These are phyloP conservation scores for Chlorella variabilis DNA, from an alignment of 163 green algal species.

Conservation along the genomic window DNA sequence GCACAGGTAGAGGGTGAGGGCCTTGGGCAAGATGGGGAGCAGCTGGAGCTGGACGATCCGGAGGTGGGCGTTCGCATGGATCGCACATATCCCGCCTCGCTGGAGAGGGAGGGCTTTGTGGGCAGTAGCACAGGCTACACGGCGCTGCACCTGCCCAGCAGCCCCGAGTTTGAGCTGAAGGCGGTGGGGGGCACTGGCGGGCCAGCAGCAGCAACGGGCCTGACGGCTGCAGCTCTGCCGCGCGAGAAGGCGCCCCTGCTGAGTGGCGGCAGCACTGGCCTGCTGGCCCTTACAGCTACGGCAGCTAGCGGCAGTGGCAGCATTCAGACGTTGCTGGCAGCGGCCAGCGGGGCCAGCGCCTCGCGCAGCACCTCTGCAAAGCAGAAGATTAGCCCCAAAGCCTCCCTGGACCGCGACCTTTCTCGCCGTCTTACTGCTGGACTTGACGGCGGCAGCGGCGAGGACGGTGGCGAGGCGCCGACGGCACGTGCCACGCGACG, in stretches of 20 bases:
- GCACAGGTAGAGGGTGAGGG: neutral
- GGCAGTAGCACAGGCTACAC: slow-evolving; percentile 9
- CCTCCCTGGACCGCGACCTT: neutral
- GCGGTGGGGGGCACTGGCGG: neutral
- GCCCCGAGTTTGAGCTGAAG: slow-evolving; percentile 26
- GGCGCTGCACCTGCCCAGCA: neutral
- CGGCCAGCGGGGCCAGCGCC: neutral
- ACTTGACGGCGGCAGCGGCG: neutral
- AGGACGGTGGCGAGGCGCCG: neutral
- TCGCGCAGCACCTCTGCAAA: neutral
- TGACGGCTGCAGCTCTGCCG: neutral
- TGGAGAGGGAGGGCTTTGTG: slow-evolving; percentile 32
- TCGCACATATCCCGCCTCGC: slow-evolving; percentile 3
- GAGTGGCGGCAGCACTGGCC: neutral
- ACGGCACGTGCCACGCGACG: neutral
- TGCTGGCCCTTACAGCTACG: slow-evolving; percentile 15
- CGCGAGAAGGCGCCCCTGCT: neutral
- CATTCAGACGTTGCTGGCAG: slow-evolving; percentile 2
- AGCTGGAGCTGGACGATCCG: neutral
- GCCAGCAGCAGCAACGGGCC: neutral
- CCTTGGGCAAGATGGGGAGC: neutral
- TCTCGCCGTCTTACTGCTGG: neutral
- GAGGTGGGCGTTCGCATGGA: slow-evolving; percentile 13
- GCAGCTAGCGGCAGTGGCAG: slow-evolving; percentile 23
- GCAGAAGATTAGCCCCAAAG: slow-evolving; percentile 16